phyloP scores from a whole-genome alignment of 164 flowering plant genomes.

The Stephania yunnanensis region DNA sequence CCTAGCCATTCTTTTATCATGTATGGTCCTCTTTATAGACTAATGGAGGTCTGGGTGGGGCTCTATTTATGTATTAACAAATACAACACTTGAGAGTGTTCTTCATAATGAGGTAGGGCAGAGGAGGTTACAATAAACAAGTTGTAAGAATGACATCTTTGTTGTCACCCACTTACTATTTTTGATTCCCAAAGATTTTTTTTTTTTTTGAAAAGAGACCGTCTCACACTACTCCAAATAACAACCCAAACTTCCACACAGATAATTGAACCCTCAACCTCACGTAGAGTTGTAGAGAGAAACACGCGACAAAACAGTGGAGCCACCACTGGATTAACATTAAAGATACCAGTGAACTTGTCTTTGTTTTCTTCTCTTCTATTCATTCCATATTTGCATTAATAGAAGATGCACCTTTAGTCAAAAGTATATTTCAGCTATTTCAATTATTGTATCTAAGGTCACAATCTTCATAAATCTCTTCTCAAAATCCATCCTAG shows the following conservation, averaged over 20 bases:
- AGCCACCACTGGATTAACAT: too few relatives aligned
- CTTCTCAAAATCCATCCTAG: neutral
- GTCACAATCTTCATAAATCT: neutral
- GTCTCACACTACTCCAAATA: too few relatives aligned
- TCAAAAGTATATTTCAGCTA: too few relatives aligned
- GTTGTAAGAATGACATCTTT: neutral
- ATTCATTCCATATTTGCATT: too few relatives aligned
- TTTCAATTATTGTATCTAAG: neutral
- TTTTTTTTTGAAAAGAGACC: too few relatives aligned
- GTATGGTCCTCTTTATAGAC: neutral
- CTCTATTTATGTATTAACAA: neutral
- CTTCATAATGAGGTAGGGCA: neutral
- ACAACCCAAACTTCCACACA: too few relatives aligned
- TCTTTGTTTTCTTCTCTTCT: too few relatives aligned
- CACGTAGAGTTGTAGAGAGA: too few relatives aligned
- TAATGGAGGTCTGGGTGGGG: neutral
- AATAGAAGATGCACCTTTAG: too few relatives aligned
- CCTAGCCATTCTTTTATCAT: neutral
- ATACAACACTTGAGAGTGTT: neutral
- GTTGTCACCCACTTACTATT: neutral
- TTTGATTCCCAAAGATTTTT: neutral
- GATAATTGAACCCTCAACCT: too few relatives aligned
- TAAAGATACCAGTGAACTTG: too few relatives aligned
- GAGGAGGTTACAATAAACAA: neutral
- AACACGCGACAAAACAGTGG: too few relatives aligned